Conservation (phyloP, 2,329 filamentous ascomycete species). For the Sclerotinia glacialis region DNA sequence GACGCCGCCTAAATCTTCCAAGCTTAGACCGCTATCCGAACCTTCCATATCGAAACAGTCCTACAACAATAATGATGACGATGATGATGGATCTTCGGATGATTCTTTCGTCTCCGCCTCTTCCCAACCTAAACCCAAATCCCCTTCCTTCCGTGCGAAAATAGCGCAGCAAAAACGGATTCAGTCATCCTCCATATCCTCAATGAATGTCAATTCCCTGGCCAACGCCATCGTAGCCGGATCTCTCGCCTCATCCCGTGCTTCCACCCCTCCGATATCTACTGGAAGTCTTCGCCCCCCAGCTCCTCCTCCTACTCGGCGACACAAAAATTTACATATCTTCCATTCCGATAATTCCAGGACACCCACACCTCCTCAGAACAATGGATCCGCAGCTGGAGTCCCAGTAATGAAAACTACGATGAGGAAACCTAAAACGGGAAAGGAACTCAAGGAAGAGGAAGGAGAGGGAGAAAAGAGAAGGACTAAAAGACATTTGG, state of each 20-base stretch:
- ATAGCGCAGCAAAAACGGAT: slow-evolving; percentile 31
- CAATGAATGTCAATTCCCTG: slow-evolving; percentile 60
- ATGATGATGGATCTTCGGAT: slow-evolving; percentile 33
- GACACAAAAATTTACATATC: slow-evolving; percentile 42
- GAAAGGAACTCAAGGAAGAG: slow-evolving; percentile 55
- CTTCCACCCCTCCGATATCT: slow-evolving; percentile 41
- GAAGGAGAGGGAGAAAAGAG: slow-evolving; percentile 53
- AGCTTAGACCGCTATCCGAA: slow-evolving; percentile 8
- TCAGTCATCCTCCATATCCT: slow-evolving; percentile 27
- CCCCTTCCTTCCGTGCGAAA: slow-evolving; percentile 33
- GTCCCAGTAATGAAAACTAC: slow-evolving; percentile 8
- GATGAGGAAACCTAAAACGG: slow-evolving; percentile 54
- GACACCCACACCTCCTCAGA: background rate
- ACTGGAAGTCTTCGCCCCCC: slow-evolving; percentile 24
- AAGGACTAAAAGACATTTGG: slow-evolving; percentile 52
- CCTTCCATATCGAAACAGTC: slow-evolving; percentile 11
- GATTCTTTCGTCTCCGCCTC: slow-evolving; percentile 40
- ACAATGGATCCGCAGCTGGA: background rate
- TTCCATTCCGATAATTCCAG: slow-evolving; percentile 34
- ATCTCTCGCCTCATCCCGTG: slow-evolving; percentile 64
- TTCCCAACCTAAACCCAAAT: slow-evolving; percentile 19
- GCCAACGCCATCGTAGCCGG: slow-evolving; percentile 74
- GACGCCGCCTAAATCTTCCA: background rate
- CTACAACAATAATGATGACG: slow-evolving; percentile 25
- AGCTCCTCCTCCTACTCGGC: slow-evolving; percentile 36